Conservation (phyloP, 2,329 filamentous ascomycete species). For the Ophiostoma sp. region DNA sequence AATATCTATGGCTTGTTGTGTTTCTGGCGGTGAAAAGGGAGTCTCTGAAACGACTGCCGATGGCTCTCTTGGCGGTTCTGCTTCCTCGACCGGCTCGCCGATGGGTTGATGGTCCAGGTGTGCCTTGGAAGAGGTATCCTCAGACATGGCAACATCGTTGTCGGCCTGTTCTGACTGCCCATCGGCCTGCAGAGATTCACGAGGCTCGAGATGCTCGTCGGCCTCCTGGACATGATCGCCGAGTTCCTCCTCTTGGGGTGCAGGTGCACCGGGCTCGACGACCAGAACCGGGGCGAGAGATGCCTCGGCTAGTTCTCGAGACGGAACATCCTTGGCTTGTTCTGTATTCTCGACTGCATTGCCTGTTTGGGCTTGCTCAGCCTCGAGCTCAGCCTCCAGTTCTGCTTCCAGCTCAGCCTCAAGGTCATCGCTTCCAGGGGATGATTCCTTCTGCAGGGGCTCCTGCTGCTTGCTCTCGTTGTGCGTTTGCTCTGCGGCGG, state of each 20-base stretch:
- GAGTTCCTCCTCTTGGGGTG: not conserved
- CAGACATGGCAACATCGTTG: not conserved
- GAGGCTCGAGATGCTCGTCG: not conserved
- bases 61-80: not conserved
- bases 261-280: not conserved
- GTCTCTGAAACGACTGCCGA: not conserved
- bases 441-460: not conserved
- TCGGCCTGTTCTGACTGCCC: not conserved
- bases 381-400: not conserved
- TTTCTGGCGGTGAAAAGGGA: not conserved
- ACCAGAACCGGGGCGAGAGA: not conserved
- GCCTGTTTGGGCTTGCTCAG: not conserved
- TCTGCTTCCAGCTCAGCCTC: constrained; percentile 10
- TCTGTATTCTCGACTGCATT: not conserved
- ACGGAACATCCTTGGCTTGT: not conserved
- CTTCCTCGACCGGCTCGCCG: not conserved
- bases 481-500: not conserved
- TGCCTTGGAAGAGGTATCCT: not conserved
- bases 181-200: not conserved
- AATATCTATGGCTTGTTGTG: not conserved
- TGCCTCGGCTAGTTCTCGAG: not conserved
- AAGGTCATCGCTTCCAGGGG: not conserved
- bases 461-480: not conserved
- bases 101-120: not conserved
- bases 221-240: not conserved